A percentile compares a stretch with the other conserved stretches of the same genome.
These are phyloP conservation scores for Thalassiosira hispida DNA, from an alignment of 352 stramenopile genomes.

Conservation along the genomic window DNA sequence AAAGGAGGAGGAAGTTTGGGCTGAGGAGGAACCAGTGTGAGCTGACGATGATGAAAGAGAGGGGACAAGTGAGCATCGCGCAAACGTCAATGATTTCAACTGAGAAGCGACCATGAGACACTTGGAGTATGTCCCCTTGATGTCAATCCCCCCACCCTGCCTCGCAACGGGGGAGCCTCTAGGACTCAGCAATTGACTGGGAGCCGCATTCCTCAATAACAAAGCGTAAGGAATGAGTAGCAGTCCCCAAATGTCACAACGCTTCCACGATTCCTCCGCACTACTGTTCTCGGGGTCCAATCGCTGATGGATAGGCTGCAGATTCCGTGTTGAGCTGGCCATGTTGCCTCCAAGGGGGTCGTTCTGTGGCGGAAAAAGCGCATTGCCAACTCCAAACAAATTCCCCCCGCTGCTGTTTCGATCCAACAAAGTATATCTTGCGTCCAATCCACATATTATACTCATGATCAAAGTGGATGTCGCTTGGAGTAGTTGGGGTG, in stretches of 20 bases:
- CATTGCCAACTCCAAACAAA: slow-evolving; percentile 73
- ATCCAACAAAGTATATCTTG: slow-evolving; percentile 62
- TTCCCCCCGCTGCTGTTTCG: slow-evolving; percentile 62
- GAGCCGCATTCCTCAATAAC: slow-evolving; percentile 52
- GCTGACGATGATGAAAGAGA: slow-evolving; percentile 24
- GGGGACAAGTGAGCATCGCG: slow-evolving; percentile 69
- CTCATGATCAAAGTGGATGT: slow-evolving; percentile 63
- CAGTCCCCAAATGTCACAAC: slow-evolving; percentile 73
- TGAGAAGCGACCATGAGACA: slow-evolving; percentile 64
- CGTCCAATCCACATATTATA: slow-evolving; percentile 65
- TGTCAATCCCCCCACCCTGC: slow-evolving; percentile 37
- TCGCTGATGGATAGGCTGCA: slow-evolving; percentile 59
- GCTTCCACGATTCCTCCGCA: slow-evolving; percentile 60
- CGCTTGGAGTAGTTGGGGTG: slow-evolving; percentile 67
- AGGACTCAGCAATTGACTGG: slow-evolving; percentile 42
- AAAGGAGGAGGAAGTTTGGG: too few species aligned
- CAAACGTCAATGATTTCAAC: slow-evolving; percentile 79
- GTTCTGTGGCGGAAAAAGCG: slow-evolving; percentile 57
- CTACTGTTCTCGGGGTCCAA: slow-evolving; percentile 49
- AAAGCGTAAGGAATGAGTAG: slow-evolving; percentile 68
- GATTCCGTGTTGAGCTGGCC: slow-evolving; percentile 19
- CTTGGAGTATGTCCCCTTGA: slow-evolving; percentile 56
- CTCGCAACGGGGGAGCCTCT: background rate
- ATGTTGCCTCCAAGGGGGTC: too few species aligned
- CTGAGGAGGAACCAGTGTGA: too few species aligned